These are phyloP conservation scores for Phaeosphaeriaceae sp. DNA, from an alignment of 2,329 filamentous ascomycete species.

Conservation along the genomic window DNA sequence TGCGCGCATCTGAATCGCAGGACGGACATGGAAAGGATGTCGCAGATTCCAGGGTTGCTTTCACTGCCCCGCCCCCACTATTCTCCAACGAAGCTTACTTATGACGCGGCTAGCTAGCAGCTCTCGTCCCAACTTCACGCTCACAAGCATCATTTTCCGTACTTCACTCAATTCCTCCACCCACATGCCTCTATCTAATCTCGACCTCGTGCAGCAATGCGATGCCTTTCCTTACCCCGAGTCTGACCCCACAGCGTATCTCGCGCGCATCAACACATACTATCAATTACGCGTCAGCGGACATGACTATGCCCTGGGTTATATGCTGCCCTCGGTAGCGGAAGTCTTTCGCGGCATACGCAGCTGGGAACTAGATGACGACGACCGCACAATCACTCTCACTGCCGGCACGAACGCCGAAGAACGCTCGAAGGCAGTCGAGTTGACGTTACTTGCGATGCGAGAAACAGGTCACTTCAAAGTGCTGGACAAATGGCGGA, in stretches of 20 bases:
- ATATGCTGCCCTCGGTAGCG: slow-evolving; percentile 68
- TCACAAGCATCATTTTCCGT: neutral
- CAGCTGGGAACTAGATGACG: slow-evolving; percentile 67
- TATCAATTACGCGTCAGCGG: slow-evolving; percentile 72
- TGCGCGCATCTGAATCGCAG: neutral
- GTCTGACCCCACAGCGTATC: slow-evolving; percentile 63
- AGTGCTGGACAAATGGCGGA: slow-evolving; percentile 63
- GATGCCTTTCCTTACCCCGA: slow-evolving; percentile 82
- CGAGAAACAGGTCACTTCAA: slow-evolving; percentile 74
- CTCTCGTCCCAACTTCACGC: slow-evolving; percentile 3
- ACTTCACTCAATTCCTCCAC: neutral
- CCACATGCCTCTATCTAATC: slow-evolving; percentile 53
- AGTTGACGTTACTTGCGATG: slow-evolving; percentile 70
- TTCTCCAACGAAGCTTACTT: slow-evolving; percentile 5
- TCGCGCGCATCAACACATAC: slow-evolving; percentile 61
- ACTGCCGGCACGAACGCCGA: slow-evolving; percentile 65
- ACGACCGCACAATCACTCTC: slow-evolving; percentile 68
- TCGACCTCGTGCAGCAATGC: slow-evolving; percentile 64
- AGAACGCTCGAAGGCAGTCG: slow-evolving; percentile 66
- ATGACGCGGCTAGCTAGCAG: slow-evolving; percentile 16
- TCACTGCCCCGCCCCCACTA: slow-evolving; percentile 35
- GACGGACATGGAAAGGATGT: neutral
- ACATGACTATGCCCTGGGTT: slow-evolving; percentile 66
- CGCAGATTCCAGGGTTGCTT: neutral
- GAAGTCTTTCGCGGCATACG: slow-evolving; percentile 62